Conservation (phyloP, 2,329 filamentous ascomycete genomes). For the Ceratocystiopsis sp. region DNA sequence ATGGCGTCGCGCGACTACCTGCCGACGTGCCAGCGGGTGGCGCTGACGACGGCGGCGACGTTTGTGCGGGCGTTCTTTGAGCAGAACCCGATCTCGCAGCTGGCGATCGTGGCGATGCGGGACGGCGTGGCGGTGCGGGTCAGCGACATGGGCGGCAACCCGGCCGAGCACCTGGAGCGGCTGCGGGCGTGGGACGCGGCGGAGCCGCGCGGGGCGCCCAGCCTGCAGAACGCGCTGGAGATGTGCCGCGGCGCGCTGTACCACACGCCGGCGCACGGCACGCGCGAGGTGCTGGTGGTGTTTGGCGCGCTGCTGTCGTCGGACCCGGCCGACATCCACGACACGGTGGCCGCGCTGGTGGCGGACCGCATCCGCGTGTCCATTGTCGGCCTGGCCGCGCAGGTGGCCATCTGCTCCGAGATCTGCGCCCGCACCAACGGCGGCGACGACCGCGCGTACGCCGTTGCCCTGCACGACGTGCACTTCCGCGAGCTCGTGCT, state of each 20-base stretch:
- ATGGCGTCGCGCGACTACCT: conserved; percentile 93
- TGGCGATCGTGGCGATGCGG: conserved; percentile 82
- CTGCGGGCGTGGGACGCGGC: conserved; percentile 49
- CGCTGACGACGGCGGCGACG: conserved; percentile 64
- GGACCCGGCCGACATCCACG: conserved; percentile 89
- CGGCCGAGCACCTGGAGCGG: conserved; percentile 67
- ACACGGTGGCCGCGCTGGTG: conserved; percentile 66
- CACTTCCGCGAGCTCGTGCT: conserved; percentile 85
- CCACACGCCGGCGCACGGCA: conserved; percentile 84
- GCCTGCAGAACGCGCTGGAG: conserved; percentile 86
- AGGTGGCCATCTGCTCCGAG: conserved; percentile 82
- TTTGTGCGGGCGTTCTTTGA: conserved; percentile 95
- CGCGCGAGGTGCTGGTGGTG: conserved; percentile 78
- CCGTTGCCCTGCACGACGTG: conserved; percentile 69
- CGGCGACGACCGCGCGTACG: conserved; percentile 43
- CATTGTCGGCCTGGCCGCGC: conserved; percentile 78
- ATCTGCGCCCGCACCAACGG: conserved; percentile 77
- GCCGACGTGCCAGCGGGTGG: conserved; percentile 70
- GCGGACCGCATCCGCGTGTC: conserved; percentile 72
- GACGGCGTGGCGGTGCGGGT: conserved; percentile 77
- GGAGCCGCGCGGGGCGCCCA: conserved; percentile 59
- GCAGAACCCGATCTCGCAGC: conserved; percentile 93
- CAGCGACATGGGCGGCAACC: conserved; percentile 82
- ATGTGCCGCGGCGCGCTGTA: conserved; percentile 88
- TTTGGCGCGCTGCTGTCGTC: conserved; percentile 81